Base-by-base conservation (phyloP, 2,329 filamentous ascomycete species). In the Paraconiothyrium sp. region DNA sequence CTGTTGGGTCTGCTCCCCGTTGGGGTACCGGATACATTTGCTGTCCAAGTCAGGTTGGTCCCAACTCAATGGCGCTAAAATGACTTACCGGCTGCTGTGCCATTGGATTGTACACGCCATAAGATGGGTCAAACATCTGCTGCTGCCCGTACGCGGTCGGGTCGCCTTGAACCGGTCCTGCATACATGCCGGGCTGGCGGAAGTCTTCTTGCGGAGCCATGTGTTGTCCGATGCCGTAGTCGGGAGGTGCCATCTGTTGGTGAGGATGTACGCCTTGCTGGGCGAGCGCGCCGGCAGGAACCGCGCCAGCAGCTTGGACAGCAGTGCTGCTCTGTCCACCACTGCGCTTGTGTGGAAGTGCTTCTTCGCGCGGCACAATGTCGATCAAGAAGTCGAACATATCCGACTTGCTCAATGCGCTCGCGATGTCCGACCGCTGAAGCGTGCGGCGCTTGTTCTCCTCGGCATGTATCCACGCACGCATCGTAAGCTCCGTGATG, bases 311-410 rank as follows among this genome's bases (percentile, higher is more conserved):
- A 58, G 76, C 75, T 59, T 75, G 72, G 13, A 79, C 73, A 58
- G 79, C 70, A 71, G 82, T 63, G 59, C 69, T 76, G 62, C 66
- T 69, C 66, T 74, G 75, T 49, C 71, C 80, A 65, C 54, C 72
- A 61, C 70, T 75, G 57, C 94, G 86, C 83, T 97, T 97, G 44
- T 93, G 93, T 24, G 91, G 89, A 10, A 92, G 87, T 39, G 94
- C 93, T 79, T 99, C 95, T 79, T 99, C 95, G 56, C 95, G 90
- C 3, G 95, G 95, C 6, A 99, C 95, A 64, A 99, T 99, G 76
- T 99, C 95, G 77, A 99, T 99, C 62, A 99, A 85, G 81, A 99
- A 99, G 82, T 99, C 95, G 79, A 99, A 99, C 95, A 99, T 99
- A 82, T 99, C 95, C 24, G 93, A 97, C 82, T 99, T 99, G 62